A percentile compares a stretch with the other conserved stretches of the same genome.
These are phyloP conservation scores for Stemphylium lycopersici DNA, from an alignment of 2,329 filamentous ascomycete species.

Conservation along the genomic window DNA sequence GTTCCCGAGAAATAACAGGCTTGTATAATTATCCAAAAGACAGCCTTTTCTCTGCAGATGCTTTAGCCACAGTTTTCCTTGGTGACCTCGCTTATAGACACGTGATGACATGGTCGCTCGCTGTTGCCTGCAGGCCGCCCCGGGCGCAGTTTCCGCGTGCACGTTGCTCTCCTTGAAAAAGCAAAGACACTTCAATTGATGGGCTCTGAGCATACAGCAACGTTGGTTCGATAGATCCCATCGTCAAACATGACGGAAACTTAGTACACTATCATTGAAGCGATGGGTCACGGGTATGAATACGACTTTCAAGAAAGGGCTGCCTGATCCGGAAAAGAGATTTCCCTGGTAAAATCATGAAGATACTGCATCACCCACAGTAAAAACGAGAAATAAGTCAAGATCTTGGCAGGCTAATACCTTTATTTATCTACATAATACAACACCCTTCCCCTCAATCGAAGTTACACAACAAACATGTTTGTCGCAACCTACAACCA, in stretches of 20 bases:
- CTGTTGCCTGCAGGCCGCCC: no score
- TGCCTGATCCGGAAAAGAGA: not conserved
- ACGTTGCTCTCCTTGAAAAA: no score
- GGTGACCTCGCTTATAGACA: no score
- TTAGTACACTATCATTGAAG: not conserved
- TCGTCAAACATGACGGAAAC: not conserved
- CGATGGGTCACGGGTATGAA: not conserved
- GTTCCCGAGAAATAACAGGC: no score
- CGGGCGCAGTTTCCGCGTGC: no score
- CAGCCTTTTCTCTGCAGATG: no score
- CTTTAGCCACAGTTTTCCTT: no score
- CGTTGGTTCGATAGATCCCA: no score
- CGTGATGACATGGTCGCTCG: no score
- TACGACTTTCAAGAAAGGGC: conserved; percentile 5
- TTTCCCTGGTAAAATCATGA: not conserved
- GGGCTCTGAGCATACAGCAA: no score
- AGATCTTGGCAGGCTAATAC: not conserved
- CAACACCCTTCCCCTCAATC: not conserved
- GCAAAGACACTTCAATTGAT: no score
- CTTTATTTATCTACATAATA: not conserved
- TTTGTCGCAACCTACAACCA: not conserved
- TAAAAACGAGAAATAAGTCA: not conserved
- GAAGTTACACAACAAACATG: not conserved
- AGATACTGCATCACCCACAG: not conserved
- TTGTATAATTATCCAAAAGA: no score